These are phyloP conservation scores for Panicum hallii DNA, from an alignment of 202 grass and related monocot genomes.

Conservation along the genomic window DNA sequence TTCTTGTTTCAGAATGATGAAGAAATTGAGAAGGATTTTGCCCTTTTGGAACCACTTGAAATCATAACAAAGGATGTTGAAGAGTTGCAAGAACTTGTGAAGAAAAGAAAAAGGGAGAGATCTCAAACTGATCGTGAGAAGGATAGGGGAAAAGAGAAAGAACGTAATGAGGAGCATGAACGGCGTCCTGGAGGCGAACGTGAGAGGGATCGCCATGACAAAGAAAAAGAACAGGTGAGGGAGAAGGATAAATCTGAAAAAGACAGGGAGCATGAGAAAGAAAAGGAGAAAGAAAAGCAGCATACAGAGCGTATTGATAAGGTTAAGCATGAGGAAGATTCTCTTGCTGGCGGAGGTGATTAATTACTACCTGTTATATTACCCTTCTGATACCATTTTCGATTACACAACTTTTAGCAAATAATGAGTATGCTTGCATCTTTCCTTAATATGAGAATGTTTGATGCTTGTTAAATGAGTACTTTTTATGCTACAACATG, in stretches of 20 bases:
- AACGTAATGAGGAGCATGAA: slow-evolving; percentile 60
- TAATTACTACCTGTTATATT: slow-evolving; percentile 28
- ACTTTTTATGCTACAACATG: not conserved
- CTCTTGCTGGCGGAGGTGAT: slow-evolving; percentile 64
- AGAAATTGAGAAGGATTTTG: slow-evolving; percentile 78
- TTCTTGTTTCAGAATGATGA: slow-evolving; percentile 68
- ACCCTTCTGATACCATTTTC: slow-evolving; percentile 18
- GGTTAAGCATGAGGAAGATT: slow-evolving; percentile 65
- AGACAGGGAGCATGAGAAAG: slow-evolving; percentile 69
- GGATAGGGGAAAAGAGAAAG: slow-evolving; percentile 73
- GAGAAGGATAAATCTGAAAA: slow-evolving; percentile 68
- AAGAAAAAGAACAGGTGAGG: slow-evolving; percentile 72
- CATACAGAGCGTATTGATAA: slow-evolving; percentile 66
- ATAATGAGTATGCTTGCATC: slow-evolving; percentile 14
- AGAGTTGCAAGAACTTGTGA: slow-evolving; percentile 92
- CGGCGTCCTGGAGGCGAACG: slow-evolving; percentile 53
- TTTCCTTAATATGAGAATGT: slow-evolving; percentile 4
- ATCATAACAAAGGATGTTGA: slow-evolving; percentile 90
- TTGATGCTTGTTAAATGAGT: slow-evolving; percentile 20
- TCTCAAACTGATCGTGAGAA: slow-evolving; percentile 70
- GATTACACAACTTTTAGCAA: slow-evolving; percentile 29
- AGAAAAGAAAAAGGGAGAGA: slow-evolving; percentile 70
- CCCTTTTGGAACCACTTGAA: slow-evolving; percentile 91
- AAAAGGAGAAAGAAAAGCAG: slow-evolving; percentile 71
- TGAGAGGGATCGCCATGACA: slow-evolving; percentile 70